Conservation (phyloP, 768 basidiomycete genomes). For the Trametes maxima region DNA sequence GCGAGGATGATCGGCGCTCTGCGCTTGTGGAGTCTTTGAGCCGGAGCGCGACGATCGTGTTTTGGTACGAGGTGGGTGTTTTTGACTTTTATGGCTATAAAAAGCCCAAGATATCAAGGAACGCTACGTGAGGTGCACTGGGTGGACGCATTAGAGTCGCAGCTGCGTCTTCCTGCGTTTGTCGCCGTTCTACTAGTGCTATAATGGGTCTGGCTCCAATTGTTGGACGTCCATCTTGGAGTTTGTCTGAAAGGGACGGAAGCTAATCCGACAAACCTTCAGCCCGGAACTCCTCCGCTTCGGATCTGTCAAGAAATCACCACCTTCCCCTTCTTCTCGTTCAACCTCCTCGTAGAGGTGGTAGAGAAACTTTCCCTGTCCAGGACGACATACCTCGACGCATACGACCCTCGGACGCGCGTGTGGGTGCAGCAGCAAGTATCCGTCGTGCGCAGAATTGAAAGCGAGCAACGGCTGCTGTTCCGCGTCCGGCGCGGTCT, state of each 20-base stretch:
- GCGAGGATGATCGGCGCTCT: slow-evolving; percentile 12
- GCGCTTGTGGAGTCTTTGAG: slow-evolving; percentile 40
- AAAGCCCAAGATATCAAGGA: background rate
- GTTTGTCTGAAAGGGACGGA: background rate
- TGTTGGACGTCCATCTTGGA: too few relatives aligned
- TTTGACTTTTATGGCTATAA: background rate
- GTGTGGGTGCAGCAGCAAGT: slow-evolving; percentile 74
- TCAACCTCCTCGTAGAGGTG: slow-evolving; percentile 54
- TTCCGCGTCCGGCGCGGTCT: slow-evolving; percentile 64
- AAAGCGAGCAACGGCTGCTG: slow-evolving; percentile 60
- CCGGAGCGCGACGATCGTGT: slow-evolving; percentile 63
- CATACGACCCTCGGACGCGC: slow-evolving; percentile 52
- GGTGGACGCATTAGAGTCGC: too few relatives aligned
- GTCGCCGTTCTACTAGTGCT: too few relatives aligned
- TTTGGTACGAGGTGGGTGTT: slow-evolving; percentile 64
- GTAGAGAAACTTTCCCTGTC: slow-evolving; percentile 57
- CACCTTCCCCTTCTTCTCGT: slow-evolving; percentile 67
- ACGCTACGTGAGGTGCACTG: too few relatives aligned
- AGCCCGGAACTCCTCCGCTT: slow-evolving; percentile 27
- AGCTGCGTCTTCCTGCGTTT: too few relatives aligned
- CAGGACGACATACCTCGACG: slow-evolving; percentile 57
- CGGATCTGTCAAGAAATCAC: slow-evolving; percentile 40
- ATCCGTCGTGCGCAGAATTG: slow-evolving; percentile 58
- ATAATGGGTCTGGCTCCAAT: too few relatives aligned
- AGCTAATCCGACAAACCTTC: background rate